Evolutionary conservation across 2,329 filamentous ascomycete genomes (phyloP).

Genomic region (Pseudocercospora fuligena): DNA sequence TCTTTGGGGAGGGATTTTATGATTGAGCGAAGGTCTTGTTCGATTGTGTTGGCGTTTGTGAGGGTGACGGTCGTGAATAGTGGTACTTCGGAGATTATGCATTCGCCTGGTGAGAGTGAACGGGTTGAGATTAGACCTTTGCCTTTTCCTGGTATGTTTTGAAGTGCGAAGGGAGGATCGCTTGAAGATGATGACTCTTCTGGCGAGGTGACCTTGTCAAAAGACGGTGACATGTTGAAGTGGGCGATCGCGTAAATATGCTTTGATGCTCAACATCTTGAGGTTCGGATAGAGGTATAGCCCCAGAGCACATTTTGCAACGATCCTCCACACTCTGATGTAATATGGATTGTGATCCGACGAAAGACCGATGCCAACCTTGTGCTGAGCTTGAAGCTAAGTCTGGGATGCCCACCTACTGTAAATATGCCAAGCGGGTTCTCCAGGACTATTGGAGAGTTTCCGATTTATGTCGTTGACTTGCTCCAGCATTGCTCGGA

Average conservation of each 20-base stretch:
- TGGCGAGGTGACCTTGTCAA: not conserved
- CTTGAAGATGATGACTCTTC: not conserved
- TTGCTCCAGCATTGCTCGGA: not conserved
- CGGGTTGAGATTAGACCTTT: slow-evolving; percentile 47
- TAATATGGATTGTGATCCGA: not conserved
- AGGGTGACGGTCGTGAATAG: slow-evolving; percentile 41
- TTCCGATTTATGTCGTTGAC: not conserved
- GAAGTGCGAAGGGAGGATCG: slow-evolving; percentile 15
- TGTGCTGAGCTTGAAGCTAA: not conserved
- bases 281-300: not conserved
- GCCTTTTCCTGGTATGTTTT: slow-evolving; percentile 42
- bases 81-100: slow-evolving; percentile 48
- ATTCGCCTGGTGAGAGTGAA: slow-evolving; percentile 46
- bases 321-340: slow-evolving; percentile 1
- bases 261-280: slow-evolving; percentile 11
- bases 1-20: slow-evolving; percentile 36
- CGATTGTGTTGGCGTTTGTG: slow-evolving; percentile 26
- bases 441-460: not conserved
- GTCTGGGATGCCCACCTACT: not conserved
- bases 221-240: not conserved
- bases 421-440: not conserved
- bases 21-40: slow-evolving; percentile 29
- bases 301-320: slow-evolving; percentile 1
- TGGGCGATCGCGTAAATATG: not conserved
- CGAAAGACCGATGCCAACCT: not conserved